phyloP scores from a whole-genome alignment of 2,329 filamentous ascomycete species.

The Pseudogymnoascus sp. region DNA sequence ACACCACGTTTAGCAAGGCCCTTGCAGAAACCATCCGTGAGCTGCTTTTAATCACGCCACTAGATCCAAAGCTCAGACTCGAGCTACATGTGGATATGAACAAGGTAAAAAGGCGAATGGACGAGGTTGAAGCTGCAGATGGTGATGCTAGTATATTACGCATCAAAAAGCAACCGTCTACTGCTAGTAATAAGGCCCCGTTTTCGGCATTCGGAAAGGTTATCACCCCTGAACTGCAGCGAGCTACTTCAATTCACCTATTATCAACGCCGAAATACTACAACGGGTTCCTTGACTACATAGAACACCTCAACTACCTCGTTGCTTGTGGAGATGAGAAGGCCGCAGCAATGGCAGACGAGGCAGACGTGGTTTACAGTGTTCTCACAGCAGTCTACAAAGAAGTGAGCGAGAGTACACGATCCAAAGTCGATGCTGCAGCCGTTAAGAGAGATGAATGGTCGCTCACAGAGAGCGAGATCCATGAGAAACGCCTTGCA shows the following conservation, averaged over 20 bases:
- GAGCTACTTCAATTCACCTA: background rate
- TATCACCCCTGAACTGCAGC: background rate
- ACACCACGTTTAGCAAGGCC: background rate
- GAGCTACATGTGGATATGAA: slow-evolving; percentile 3
- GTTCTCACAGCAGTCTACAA: background rate
- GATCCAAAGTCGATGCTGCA: background rate
- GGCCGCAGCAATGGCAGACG: background rate
- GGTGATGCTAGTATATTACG: background rate
- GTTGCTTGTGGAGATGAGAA: background rate
- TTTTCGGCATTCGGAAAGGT: background rate
- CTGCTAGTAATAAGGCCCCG: background rate
- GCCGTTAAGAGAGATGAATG: background rate
- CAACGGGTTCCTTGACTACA: slow-evolving; percentile 1
- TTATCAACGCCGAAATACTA: background rate
- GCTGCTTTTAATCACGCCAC: background rate
- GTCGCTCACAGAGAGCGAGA: background rate
- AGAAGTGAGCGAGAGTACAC: background rate
- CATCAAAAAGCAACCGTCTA: background rate
- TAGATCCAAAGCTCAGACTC: background rate
- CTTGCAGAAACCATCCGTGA: background rate
- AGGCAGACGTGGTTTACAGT: background rate
- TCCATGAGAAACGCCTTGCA: background rate
- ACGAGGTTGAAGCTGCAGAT: background rate
- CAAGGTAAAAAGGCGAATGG: background rate
- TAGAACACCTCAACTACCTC: background rate